Base-by-base conservation (phyloP, 106 monocot species). In the Phalaenopsis aphrodite region DNA sequence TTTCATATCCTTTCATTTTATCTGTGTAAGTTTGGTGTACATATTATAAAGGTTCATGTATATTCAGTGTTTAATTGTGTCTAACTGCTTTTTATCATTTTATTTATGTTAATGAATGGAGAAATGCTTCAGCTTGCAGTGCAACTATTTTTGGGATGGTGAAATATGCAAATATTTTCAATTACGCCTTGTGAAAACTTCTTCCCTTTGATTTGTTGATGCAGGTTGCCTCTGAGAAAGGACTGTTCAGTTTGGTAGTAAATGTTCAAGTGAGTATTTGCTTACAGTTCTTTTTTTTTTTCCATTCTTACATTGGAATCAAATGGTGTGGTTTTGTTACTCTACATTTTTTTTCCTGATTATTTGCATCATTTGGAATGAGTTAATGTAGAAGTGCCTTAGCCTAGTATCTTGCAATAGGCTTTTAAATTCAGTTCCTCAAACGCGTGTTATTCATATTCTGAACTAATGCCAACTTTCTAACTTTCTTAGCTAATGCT, bases 201-300 rank as follows among this genome's bases (percentile, higher is more conserved):
- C 0, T 48, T 8, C 15, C 41, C 39, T 80, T 12, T 18, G 5
- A 56, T 75, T 55, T 87, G 52, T 23, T 83, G 77, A 45, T 80
- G 75, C 76, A 99, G 98, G 94, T 94, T 81, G 98, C 98, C 37
- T 83, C 92, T 61, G 98, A 94, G 82, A 94, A 93, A 82, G 98
- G 98, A 71, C 56, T 94, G 52, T 94, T 94, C 83, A 85, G 89
- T 21, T 82, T 99, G 75, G 92, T 82, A 9, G 72, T 93, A 77
- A 99, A 99, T 85, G 30, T 99, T 75, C 98, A 99, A 87, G 98
- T 99, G 89, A 87, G 92, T 81, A 67, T 21, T 72, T 76, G 11
- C 3, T 8, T 76, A 24, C 76, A 49, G 30, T 30, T 30, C 30
- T 7, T 11, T 23, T 3, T 12, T 43, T 49, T 49, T 49, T 8